phyloP scores from a whole-genome alignment of 176 grass and related monocot genomes.

The Musa itinerans region DNA sequence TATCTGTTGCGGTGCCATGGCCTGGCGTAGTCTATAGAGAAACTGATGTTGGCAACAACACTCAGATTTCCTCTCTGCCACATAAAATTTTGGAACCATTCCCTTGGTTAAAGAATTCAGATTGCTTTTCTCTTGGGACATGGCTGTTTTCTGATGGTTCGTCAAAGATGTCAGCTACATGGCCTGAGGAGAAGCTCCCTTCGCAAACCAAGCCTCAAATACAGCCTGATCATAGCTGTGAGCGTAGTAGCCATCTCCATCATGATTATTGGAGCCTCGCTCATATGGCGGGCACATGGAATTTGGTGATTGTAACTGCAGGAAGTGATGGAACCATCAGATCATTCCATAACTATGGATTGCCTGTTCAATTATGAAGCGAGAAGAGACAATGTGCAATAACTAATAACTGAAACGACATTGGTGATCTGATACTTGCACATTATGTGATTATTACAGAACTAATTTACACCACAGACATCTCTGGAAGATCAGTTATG shows the following conservation, averaged over 20 bases:
- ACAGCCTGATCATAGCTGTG: background rate
- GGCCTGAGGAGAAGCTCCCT: slow-evolving; percentile 77
- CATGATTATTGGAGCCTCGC: slow-evolving; percentile 11
- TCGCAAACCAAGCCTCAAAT: background rate
- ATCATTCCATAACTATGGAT: slow-evolving; percentile 75
- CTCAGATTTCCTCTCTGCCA: slow-evolving; percentile 9
- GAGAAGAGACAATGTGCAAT: background rate
- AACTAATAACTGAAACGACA: background rate
- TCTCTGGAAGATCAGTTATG: too few relatives aligned
- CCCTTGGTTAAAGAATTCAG: slow-evolving; percentile 2
- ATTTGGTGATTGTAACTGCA: slow-evolving; percentile 59
- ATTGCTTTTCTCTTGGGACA: slow-evolving; percentile 31
- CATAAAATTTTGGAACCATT: slow-evolving; percentile 11
- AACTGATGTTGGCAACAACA: background rate
- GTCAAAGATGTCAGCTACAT: slow-evolving; percentile 35
- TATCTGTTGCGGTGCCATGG: slow-evolving; percentile 50
- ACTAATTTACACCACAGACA: too few relatives aligned
- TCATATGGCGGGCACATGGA: slow-evolving; percentile 35
- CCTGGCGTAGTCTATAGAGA: slow-evolving; percentile 27
- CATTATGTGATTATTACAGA: too few relatives aligned
- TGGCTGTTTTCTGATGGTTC: slow-evolving; percentile 33
- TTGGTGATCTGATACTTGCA: too few relatives aligned
- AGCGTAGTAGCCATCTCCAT: slow-evolving; percentile 12
- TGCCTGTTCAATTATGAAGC: slow-evolving; percentile 50
- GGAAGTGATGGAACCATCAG: slow-evolving; percentile 56